These are phyloP conservation scores for Penicillium psychrofluorescens DNA, from an alignment of 495 filamentous ascomycete genomes.

Conservation along the genomic window DNA sequence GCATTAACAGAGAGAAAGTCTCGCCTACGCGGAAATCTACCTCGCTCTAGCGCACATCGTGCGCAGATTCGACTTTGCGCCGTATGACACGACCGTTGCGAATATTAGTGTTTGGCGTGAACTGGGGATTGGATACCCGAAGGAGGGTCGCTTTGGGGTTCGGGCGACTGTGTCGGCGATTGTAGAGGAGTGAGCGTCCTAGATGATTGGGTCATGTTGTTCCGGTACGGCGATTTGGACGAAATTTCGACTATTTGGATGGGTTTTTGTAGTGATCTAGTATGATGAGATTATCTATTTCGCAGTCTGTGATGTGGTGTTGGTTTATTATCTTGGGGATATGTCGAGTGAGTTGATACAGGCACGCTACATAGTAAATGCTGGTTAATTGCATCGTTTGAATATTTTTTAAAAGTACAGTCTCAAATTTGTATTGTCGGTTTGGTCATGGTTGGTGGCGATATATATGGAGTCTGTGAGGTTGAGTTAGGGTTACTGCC, in stretches of 20 bases:
- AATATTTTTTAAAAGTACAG: no score
- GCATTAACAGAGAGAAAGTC: constrained; percentile 7
- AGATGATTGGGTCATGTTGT: neutral
- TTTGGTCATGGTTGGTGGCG: no score
- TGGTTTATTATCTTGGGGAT: no score
- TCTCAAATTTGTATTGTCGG: no score
- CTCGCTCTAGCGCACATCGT: constrained; percentile 27
- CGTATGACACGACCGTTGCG: constrained; percentile 27
- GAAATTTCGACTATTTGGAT: neutral
- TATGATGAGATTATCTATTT: no score
- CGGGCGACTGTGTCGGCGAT: constrained; percentile 11
- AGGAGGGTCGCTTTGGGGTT: constrained; percentile 9
- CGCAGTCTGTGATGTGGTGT: no score
- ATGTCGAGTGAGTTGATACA: no score
- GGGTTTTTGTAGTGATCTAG: neutral
- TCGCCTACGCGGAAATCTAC: constrained; percentile 35
- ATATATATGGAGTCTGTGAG: no score
- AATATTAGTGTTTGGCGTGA: constrained; percentile 24
- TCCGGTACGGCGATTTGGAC: no score
- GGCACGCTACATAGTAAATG: no score
- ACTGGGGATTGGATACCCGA: constrained; percentile 10
- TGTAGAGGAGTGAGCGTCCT: constrained; percentile 3
- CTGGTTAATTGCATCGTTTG: no score
- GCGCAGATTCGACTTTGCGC: constrained; percentile 27
- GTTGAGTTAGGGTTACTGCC: no score